A percentile compares a stretch with the other conserved stretches of the same genome.
Conservation (phyloP, 331 rosid genomes). For the Phaseolus coccineus region DNA sequence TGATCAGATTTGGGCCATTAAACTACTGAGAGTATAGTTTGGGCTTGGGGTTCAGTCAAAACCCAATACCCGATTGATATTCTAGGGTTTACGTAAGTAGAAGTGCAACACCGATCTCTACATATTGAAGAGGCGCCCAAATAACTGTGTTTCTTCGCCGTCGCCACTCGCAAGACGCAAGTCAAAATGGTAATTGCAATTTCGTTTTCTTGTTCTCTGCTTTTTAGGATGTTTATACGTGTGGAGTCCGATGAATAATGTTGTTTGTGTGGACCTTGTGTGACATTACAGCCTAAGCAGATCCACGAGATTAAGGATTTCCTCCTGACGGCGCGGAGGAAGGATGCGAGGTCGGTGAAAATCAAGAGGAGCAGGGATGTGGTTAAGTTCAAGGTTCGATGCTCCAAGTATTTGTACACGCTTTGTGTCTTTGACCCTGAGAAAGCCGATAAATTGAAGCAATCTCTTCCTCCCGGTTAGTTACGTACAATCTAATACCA, state of each 20-base stretch:
- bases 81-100: constrained; percentile 43
- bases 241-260: background rate
- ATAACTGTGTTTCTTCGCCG: background rate
- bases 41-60: constrained; percentile 8
- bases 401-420: constrained; percentile 79
- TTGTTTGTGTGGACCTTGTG: background rate
- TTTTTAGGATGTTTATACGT: background rate
- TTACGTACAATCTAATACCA: too few species aligned
- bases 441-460: constrained; percentile 84
- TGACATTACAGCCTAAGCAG: constrained; percentile 66
- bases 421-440: constrained; percentile 69
- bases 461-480: constrained; percentile 77
- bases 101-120: background rate
- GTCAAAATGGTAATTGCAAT: constrained; percentile 24
- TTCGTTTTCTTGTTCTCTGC: background rate
- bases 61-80: constrained; percentile 9
- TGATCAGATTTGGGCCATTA: background rate
- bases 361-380: constrained; percentile 73
- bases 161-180: background rate
- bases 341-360: constrained; percentile 72
- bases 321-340: constrained; percentile 77
- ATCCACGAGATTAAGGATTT: constrained; percentile 88
- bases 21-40: background rate
- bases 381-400: constrained; percentile 83
- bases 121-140: constrained; percentile 7